These are phyloP conservation scores for Aspergillus cristatus DNA, from an alignment of 495 filamentous ascomycete genomes.

Conservation along the genomic window DNA sequence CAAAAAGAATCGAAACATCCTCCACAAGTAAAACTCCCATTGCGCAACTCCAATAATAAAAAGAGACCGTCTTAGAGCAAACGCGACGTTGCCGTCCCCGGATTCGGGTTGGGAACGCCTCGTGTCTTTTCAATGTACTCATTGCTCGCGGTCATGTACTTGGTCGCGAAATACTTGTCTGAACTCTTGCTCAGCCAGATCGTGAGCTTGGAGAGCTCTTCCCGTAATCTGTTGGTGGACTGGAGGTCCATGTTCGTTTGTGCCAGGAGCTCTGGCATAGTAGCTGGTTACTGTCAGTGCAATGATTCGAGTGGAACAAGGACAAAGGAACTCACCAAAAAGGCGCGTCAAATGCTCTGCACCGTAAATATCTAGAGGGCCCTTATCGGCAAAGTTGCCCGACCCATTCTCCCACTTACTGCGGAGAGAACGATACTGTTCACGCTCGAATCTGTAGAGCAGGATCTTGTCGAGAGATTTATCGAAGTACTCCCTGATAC, in stretches of 20 bases:
- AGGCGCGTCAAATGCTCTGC: conserved; percentile 84
- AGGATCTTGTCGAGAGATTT: conserved; percentile 75
- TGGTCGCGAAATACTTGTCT: conserved; percentile 61
- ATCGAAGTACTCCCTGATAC: conserved; percentile 87
- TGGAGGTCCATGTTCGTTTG: conserved; percentile 97
- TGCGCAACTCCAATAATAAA: too few species aligned
- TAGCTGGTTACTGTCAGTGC: conserved; percentile 44
- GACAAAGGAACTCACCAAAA: conserved; percentile 54
- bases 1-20: too few species aligned
- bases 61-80: conserved; percentile 10
- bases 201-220: conserved; percentile 75
- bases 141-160: conserved; percentile 59
- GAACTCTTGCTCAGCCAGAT: conserved; percentile 70
- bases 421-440: conserved; percentile 68
- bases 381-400: conserved; percentile 54
- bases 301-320: conserved; percentile 6
- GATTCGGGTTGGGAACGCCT: conserved; percentile 21
- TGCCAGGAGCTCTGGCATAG: conserved; percentile 84
- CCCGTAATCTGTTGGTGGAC: conserved; percentile 74
- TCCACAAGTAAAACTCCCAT: too few species aligned
- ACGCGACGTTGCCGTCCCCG: conserved; percentile 20
- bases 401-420: conserved; percentile 48
- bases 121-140: conserved; percentile 51
- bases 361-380: conserved; percentile 72
- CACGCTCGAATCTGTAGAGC: conserved; percentile 84